Base-by-base conservation (phyloP, 1,284 basidiomycete species). In the Papiliotrema nemorosa region DNA sequence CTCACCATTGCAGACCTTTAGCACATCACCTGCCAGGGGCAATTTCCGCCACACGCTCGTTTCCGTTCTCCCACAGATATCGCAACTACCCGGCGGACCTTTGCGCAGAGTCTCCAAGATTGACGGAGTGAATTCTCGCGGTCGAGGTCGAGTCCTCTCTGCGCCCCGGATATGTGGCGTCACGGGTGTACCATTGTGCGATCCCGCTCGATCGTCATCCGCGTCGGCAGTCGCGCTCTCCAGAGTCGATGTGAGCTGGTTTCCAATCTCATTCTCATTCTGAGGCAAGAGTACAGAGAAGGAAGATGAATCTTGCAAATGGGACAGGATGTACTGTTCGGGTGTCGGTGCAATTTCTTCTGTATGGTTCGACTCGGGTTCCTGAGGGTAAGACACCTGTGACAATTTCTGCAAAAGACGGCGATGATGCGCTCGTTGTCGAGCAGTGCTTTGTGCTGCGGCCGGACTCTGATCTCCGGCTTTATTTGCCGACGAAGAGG, bases 41-140 rank as follows among this genome's bases (percentile, higher is more conserved):
- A 73, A 48, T 48, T 70, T 73, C 38, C 71, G 57, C 71, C 71
- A 73, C 16, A 68, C 68, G 18, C 59, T 68, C n/a, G 71, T 73
- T 43, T 69, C 63, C 9, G 67, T 70, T 24, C 71, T 54, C 18
- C 56, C 61, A 42, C 71, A 73, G 35, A 73, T 65, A 54, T 71
- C 69, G 47, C 71, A 73, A 44, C 65, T 70, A 18, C 69, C 69
- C 5, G 68, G 64, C 3, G 64, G 60, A 6, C 67, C 68, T 37
- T 66, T 65, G 36, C 60, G 66, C 36, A 69, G 47, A 13, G 67
- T 52, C 4, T 66, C 64, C 20, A 68, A 47, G 5, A 65, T 57
- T 40, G 49, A 54, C 20, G 58, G 56, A n/a, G 31, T n/a, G n/a
- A n/a, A n/a, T 44, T 18, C 14, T 18, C 42, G 5, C 25, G 35